These are phyloP conservation scores for Rhynchosporium graminicola DNA, from an alignment of 2,329 filamentous ascomycete genomes.

Conservation along the genomic window DNA sequence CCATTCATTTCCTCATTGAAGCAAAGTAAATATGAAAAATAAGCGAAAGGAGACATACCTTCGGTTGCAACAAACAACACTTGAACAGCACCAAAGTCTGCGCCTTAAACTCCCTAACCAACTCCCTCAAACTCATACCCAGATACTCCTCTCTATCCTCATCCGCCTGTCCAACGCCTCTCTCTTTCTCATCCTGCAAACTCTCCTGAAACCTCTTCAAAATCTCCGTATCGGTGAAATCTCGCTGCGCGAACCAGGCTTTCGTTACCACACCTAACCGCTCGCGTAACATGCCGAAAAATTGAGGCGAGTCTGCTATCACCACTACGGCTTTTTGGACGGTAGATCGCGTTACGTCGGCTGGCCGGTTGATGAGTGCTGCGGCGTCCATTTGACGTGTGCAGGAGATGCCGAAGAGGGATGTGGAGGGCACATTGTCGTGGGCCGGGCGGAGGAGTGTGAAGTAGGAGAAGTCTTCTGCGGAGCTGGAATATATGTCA, in stretches of 20 bases:
- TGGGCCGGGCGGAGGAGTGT: slow-evolving; percentile 72
- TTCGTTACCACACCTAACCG: slow-evolving; percentile 87
- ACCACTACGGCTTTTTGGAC: slow-evolving; percentile 98
- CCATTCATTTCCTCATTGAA: background rate
- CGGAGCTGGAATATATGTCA: slow-evolving; percentile 55
- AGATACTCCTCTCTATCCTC: slow-evolving; percentile 83
- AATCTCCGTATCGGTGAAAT: slow-evolving; percentile 91
- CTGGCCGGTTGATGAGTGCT: slow-evolving; percentile 72
- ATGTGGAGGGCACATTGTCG: slow-evolving; percentile 62
- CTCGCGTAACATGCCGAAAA: slow-evolving; percentile 88
- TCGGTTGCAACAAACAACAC: slow-evolving; percentile 89
- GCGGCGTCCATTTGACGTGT: slow-evolving; percentile 86
- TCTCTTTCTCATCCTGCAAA: slow-evolving; percentile 65
- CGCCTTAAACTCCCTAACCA: slow-evolving; percentile 92
- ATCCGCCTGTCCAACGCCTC: slow-evolving; percentile 63
- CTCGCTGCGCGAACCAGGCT: slow-evolving; percentile 93
- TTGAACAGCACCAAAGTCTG: slow-evolving; percentile 94
- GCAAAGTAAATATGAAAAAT: background rate
- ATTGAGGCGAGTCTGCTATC: slow-evolving; percentile 85
- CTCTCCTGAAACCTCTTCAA: slow-evolving; percentile 89
- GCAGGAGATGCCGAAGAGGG: slow-evolving; percentile 94
- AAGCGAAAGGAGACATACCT: slow-evolving; percentile 55
- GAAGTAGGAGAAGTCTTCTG: slow-evolving; percentile 98
- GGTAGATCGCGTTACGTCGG: slow-evolving; percentile 93
- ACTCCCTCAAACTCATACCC: slow-evolving; percentile 82